phyloP scores from a whole-genome alignment of 345 rosid genomes.

The Salix exigua region DNA sequence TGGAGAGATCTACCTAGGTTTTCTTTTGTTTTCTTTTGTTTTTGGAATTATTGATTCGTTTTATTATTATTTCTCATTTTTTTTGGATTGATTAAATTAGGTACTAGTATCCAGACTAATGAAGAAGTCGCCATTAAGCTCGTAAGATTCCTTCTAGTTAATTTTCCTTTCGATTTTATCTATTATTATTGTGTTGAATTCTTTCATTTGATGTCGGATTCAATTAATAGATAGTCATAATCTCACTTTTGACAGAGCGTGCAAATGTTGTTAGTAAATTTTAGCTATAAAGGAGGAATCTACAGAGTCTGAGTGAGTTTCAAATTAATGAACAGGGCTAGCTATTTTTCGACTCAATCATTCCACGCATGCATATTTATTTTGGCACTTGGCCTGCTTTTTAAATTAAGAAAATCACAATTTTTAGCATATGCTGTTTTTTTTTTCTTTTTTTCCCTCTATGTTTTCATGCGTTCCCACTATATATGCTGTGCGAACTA shows the following conservation, averaged over 20 bases:
- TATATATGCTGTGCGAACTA: background rate
- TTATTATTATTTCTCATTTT: background rate
- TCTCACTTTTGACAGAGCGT: too few relatives aligned
- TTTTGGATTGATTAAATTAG: slow-evolving; percentile 25
- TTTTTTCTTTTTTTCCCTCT: too few relatives aligned
- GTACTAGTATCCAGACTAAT: slow-evolving; percentile 80
- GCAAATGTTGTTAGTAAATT: background rate
- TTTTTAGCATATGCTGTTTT: too few relatives aligned
- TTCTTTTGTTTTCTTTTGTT: slow-evolving; percentile 4
- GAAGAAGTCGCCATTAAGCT: slow-evolving; percentile 98
- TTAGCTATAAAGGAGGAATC: background rate
- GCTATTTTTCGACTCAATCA: background rate
- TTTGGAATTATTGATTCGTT: background rate
- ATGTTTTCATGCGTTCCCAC: too few relatives aligned
- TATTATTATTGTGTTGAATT: background rate
- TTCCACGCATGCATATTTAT: too few relatives aligned
- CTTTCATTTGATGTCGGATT: background rate
- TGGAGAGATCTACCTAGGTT: slow-evolving; percentile 99
- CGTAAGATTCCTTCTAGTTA: slow-evolving; percentile 40
- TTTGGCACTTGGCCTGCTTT: too few relatives aligned
- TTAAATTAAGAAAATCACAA: too few relatives aligned
- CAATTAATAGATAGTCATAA: background rate
- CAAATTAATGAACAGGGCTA: background rate
- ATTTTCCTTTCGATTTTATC: background rate
- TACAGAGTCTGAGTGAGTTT: background rate